These are phyloP conservation scores for Monosporascus ibericus DNA, from an alignment of 2,329 filamentous ascomycete species.

Conservation along the genomic window DNA sequence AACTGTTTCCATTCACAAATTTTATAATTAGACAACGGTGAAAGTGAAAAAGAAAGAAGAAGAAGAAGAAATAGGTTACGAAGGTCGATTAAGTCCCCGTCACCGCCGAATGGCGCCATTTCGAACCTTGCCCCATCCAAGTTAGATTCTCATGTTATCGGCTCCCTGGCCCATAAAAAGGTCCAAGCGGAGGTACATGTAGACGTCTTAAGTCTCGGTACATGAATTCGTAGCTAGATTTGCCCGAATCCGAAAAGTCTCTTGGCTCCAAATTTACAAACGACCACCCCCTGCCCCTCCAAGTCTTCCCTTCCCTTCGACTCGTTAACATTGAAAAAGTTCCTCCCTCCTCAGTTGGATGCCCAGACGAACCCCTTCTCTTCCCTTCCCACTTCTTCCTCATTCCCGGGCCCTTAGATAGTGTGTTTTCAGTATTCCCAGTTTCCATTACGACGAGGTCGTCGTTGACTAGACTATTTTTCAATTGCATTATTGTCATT, in stretches of 20 bases:
- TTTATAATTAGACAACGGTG: no score
- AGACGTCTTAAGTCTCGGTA: not conserved
- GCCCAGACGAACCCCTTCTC: not conserved
- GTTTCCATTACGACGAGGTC: not conserved
- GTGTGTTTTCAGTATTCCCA: not conserved
- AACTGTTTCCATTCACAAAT: no score
- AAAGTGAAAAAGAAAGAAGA: not conserved
- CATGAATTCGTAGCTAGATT: not conserved
- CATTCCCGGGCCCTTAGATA: not conserved
- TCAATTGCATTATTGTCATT: slow-evolving; percentile 9
- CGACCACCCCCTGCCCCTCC: not conserved
- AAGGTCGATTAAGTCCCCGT: not conserved
- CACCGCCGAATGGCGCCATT: not conserved
- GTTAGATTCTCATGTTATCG: not conserved
- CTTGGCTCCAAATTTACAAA: not conserved
- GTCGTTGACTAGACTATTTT: not conserved
- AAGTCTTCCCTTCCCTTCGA: not conserved
- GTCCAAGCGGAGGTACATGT: not conserved
- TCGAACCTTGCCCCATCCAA: not conserved
- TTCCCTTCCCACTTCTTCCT: not conserved
- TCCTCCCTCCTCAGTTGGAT: not conserved
- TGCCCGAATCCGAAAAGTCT: not conserved
- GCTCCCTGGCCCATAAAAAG: no score
- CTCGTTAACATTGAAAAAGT: not conserved
- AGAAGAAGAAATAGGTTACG: not conserved